phyloP scores from a whole-genome alignment of 257 asterid species.

The Nicotiana sylvestris region DNA sequence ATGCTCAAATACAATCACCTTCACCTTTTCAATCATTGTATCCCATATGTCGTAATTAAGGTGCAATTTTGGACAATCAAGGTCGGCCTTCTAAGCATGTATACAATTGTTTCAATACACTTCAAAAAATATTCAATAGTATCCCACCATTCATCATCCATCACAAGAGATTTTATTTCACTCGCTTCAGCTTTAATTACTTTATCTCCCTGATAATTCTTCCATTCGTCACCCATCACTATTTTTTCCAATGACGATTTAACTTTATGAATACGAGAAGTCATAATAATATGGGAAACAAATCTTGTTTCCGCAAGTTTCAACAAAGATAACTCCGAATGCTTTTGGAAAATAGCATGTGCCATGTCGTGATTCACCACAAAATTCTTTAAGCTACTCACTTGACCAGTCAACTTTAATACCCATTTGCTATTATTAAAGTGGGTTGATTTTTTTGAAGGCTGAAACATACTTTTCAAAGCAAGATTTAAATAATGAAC shows the following conservation, averaged over 20 bases:
- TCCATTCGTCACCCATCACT: background rate
- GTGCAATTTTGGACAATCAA: background rate
- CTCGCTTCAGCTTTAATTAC: background rate
- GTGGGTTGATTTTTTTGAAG: background rate
- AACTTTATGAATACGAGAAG: background rate
- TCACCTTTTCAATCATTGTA: background rate
- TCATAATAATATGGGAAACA: background rate
- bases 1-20: background rate
- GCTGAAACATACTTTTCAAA: background rate
- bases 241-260: background rate
- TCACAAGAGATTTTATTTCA: background rate
- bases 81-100: background rate
- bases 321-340: background rate
- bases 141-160: background rate
- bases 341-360: background rate
- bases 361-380: background rate
- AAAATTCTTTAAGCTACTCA: background rate
- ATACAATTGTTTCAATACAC: background rate
- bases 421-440: background rate
- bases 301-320: background rate
- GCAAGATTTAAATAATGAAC: background rate
- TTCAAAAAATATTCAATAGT: background rate
- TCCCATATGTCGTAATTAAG: background rate
- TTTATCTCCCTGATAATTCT: background rate
- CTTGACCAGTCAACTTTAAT: background rate